Evolutionary conservation across 345 rosid species (phyloP).

Genomic region (Stellera chamaejasme): DNA sequence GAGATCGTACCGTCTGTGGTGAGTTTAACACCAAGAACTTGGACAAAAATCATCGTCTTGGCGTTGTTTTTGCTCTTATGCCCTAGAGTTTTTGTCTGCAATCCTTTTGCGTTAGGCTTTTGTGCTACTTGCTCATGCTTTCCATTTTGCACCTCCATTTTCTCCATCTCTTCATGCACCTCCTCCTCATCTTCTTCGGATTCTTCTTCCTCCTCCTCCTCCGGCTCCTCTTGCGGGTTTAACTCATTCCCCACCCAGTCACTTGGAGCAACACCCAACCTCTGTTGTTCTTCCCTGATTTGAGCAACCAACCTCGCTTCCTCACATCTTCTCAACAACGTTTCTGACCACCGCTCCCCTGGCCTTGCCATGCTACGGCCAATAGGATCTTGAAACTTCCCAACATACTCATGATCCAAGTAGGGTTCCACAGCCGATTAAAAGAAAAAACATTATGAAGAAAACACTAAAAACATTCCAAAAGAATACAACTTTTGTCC

Average conservation of each 20-base stretch:
- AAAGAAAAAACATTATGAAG: too few species aligned
- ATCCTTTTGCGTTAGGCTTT: background rate
- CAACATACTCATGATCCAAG: slow-evolving; percentile 88
- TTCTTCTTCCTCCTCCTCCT: slow-evolving; percentile 41
- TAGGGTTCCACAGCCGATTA: slow-evolving; percentile 83
- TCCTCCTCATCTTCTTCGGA: slow-evolving; percentile 47
- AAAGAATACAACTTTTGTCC: too few species aligned
- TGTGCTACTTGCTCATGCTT: background rate
- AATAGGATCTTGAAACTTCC: slow-evolving; percentile 83
- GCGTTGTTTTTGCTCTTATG: slow-evolving; percentile 69
- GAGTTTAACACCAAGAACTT: slow-evolving; percentile 82
- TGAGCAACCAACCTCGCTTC: slow-evolving; percentile 65
- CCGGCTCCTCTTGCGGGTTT: slow-evolving; percentile 28
- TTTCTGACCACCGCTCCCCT: slow-evolving; percentile 95
- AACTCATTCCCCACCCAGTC: slow-evolving; percentile 75
- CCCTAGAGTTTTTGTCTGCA: slow-evolving; percentile 30
- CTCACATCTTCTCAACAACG: slow-evolving; percentile 78
- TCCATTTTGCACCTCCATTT: slow-evolving; percentile 19
- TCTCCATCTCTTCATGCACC: slow-evolving; percentile 28
- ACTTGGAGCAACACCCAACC: slow-evolving; percentile 71
- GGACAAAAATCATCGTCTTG: slow-evolving; percentile 75
- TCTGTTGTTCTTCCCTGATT: slow-evolving; percentile 84
- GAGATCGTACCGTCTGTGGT: slow-evolving; percentile 70
- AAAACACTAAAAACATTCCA: too few species aligned
- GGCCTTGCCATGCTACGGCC: slow-evolving; percentile 85